phyloP scores from a whole-genome alignment of 2,329 filamentous ascomycete species.

The Penicillium brevicompactum region DNA sequence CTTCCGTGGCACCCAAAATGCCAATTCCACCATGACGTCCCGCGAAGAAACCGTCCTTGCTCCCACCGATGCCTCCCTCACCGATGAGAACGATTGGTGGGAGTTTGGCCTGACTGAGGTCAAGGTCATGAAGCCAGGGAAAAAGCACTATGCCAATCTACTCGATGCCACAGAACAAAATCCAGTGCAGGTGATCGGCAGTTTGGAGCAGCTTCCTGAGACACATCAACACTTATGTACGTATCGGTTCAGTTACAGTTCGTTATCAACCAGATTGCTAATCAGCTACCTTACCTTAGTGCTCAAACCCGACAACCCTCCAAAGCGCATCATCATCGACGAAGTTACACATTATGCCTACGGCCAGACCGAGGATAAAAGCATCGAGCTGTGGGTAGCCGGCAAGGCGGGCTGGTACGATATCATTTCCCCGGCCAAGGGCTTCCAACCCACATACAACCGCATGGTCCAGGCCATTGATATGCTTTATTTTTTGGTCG shows the following conservation, averaged over 20 bases:
- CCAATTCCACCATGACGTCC: constrained; percentile 43
- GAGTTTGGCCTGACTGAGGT: constrained; percentile 60
- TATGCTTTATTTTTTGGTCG: constrained; percentile 63
- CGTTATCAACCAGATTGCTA: constrained; percentile 12
- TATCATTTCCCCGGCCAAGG: constrained; percentile 52
- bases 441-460: constrained; percentile 56
- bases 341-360: constrained; percentile 54
- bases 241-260: constrained; percentile 16
- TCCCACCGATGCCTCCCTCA: constrained; percentile 46
- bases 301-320: constrained; percentile 41
- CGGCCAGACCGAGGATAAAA: constrained; percentile 57
- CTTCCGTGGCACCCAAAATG: constrained; percentile 32
- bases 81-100: constrained; percentile 60
- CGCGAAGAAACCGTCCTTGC: constrained; percentile 50
- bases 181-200: constrained; percentile 59
- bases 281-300: constrained; percentile 27
- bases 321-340: constrained; percentile 49
- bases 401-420: constrained; percentile 66
- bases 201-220: constrained; percentile 49
- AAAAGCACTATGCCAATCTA: constrained; percentile 55
- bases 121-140: constrained; percentile 53
- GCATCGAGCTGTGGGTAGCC: constrained; percentile 62
- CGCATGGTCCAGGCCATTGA: constrained; percentile 62
- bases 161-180: constrained; percentile 57
- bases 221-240: constrained; percentile 46